A percentile compares a stretch with the other conserved stretches of the same genome.
Conservation (phyloP, 78 protist species). For the Dictyostelium citrinum region DNA sequence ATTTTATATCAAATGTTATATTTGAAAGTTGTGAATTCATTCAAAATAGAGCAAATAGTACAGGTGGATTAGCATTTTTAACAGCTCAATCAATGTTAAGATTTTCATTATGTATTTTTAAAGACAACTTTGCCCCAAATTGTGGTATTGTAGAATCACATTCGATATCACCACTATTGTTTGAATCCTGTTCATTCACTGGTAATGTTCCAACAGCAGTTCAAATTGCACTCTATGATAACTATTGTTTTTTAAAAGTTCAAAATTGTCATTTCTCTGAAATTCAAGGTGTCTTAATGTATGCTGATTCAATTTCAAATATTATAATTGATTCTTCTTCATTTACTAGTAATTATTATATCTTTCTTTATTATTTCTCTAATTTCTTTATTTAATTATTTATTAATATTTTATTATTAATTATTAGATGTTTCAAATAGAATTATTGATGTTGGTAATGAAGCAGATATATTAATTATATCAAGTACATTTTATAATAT, state of each 20-base stretch:
- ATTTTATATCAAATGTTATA: background rate
- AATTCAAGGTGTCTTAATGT: conserved; percentile 13
- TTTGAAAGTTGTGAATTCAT: conserved; percentile 18
- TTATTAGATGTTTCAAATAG: background rate
- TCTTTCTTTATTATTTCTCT: too few relatives aligned
- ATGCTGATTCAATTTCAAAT: conserved; percentile 10
- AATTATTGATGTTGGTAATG: conserved; percentile 33
- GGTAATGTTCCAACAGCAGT: conserved; percentile 3
- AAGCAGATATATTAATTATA: conserved; percentile 15
- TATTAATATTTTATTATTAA: too few relatives aligned
- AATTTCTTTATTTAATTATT: background rate
- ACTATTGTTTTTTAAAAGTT: conserved; percentile 11
- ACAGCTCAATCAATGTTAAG: conserved; percentile 9
- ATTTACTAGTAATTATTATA: conserved; percentile 2
- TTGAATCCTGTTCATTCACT: background rate
- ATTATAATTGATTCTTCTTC: background rate
- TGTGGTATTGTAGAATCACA: conserved; percentile 33
- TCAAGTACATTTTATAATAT: conserved; percentile 8
- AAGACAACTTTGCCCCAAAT: conserved; percentile 43
- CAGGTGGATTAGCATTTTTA: conserved; percentile 49
- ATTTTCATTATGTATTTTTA: conserved; percentile 5
- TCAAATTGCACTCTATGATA: conserved; percentile 55
- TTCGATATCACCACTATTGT: background rate
- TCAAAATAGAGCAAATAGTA: conserved; percentile 1
- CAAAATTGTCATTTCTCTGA: background rate